Percentiles rank a stretch among this genome's conserved stretches.
phyloP scores from a whole-genome alignment of 1,284 basidiomycete species.

The Macrocybe sp. region DNA sequence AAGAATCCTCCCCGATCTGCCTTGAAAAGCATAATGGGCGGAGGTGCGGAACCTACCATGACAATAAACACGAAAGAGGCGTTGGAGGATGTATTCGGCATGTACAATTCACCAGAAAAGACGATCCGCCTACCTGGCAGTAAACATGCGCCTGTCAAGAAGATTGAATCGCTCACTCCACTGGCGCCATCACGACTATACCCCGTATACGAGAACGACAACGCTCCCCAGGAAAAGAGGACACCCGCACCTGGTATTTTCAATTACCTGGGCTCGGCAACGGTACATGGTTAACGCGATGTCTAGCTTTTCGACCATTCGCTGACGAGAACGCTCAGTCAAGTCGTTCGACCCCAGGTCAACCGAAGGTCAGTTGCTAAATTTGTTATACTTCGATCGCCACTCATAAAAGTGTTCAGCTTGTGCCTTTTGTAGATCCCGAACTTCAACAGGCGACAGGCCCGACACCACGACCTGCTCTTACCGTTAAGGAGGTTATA shows the following conservation, averaged over 20 bases:
- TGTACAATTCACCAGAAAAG: slow-evolving; percentile 88
- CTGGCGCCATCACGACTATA: slow-evolving; percentile 23
- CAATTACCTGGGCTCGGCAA: slow-evolving; percentile 5
- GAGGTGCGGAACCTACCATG: slow-evolving; percentile 34
- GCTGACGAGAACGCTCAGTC: slow-evolving; percentile 53
- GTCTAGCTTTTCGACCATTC: slow-evolving; percentile 51
- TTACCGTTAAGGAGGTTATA: slow-evolving; percentile 28
- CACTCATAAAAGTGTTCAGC: slow-evolving; percentile 22
- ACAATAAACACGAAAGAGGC: slow-evolving; percentile 70
- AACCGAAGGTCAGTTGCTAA: slow-evolving; percentile 36
- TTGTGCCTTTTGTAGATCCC: slow-evolving; percentile 44
- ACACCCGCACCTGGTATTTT: slow-evolving; percentile 31
- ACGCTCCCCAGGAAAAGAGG: slow-evolving; percentile 34
- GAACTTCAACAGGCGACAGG: slow-evolving; percentile 31
- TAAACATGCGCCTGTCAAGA: slow-evolving; percentile 66
- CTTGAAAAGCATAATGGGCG: slow-evolving; percentile 31
- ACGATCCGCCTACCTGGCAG: slow-evolving; percentile 60
- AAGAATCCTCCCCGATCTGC: background rate
- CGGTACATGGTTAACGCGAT: background rate
- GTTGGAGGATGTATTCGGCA: slow-evolving; percentile 86
- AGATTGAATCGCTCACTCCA: slow-evolving; percentile 45
- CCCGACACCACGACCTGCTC: slow-evolving; percentile 27
- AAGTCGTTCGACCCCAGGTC: slow-evolving; percentile 41
- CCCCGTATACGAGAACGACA: slow-evolving; percentile 30
- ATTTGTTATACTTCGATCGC: background rate